Base-by-base conservation (phyloP, 176 grass and related monocot species). In the Oryza meyeriana region DNA sequence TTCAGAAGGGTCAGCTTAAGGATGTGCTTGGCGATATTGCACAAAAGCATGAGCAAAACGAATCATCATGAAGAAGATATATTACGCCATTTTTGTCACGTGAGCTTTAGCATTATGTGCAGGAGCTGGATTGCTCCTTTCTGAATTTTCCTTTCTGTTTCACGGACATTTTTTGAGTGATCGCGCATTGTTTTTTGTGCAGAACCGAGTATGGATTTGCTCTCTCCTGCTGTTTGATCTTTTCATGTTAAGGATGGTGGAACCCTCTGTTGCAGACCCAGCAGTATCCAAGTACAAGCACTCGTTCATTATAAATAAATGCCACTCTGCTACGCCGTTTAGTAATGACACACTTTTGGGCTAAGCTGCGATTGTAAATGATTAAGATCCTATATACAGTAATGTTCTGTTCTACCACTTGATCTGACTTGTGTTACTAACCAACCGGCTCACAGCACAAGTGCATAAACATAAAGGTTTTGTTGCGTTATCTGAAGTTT, bases 1-100 rank as follows among this genome's bases (percentile, higher is more conserved):
- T 90, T 77, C 91, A 99, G 97, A 96, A 99, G 39, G 93, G 93
- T 57, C 93, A 99, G 42, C 93, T 99, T 35, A 92, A 89, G 84
- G 89, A 90, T 67, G 47, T 99, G 67, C 85, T 99, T 20, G 34
- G 48, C 1, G 92, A 90, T 59, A 55, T 88, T 61, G 64, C 71
- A 33, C 71, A 79, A 30, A 89, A 87, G 72, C 17, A 63, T 12
- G 75, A 80, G 28, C 71, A 92, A 41, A 63, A 69, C 18, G 31
- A 64, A 42, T 52, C 77, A 5, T 85, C 74, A 81, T 82, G 74
- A 88, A 78, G 69, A 88, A 27, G 63, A 44, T 20, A 39, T 32
- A 84, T 25, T 74, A 73, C 78, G 35, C 20, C 67, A 1, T 36
- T 66, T 83, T 48, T 47, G 16, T n/a, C 6, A 52, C 25, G 8